Conservation (phyloP, 2,329 filamentous ascomycete genomes). For the Huntiella abstrusa region DNA sequence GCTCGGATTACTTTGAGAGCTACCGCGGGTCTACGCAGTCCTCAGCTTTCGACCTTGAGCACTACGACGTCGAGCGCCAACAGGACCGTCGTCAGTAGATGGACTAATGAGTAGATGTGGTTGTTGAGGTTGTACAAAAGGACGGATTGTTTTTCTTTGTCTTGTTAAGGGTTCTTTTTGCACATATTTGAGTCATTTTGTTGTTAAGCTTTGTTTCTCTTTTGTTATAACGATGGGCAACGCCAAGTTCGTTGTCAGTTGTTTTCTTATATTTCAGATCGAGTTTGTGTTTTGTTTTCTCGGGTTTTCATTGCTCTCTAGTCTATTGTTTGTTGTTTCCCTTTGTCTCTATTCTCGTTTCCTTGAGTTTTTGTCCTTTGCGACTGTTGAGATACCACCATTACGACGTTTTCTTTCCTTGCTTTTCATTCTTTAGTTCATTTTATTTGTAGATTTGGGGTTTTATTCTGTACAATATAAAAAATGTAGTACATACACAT, state of each 20-base stretch:
- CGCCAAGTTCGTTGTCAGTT: no score
- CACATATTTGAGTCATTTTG: neutral
- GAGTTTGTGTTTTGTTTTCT: neutral
- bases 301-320: neutral
- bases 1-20: conserved; percentile 14
- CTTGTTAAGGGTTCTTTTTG: neutral
- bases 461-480: no score
- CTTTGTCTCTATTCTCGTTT: neutral
- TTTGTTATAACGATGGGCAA: no score
- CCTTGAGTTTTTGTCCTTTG: neutral
- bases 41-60: conserved; percentile 8
- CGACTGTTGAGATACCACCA: conserved; percentile 9
- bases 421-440: neutral
- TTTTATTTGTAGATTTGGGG: no score
- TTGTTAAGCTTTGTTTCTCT: neutral
- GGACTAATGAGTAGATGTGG: neutral
- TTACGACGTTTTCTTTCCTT: neutral
- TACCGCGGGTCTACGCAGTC: conserved; percentile 7
- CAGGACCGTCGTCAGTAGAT: conserved; percentile 1
- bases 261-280: neutral
- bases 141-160: neutral
- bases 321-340: neutral
- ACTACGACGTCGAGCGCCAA: conserved; percentile 8
- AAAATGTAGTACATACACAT: no score
- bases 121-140: neutral